Percentiles rank a stretch among this genome's conserved stretches.
Conservation (phyloP, 2,329 filamentous ascomycete genomes). For the Daldinia eschscholtzii region DNA sequence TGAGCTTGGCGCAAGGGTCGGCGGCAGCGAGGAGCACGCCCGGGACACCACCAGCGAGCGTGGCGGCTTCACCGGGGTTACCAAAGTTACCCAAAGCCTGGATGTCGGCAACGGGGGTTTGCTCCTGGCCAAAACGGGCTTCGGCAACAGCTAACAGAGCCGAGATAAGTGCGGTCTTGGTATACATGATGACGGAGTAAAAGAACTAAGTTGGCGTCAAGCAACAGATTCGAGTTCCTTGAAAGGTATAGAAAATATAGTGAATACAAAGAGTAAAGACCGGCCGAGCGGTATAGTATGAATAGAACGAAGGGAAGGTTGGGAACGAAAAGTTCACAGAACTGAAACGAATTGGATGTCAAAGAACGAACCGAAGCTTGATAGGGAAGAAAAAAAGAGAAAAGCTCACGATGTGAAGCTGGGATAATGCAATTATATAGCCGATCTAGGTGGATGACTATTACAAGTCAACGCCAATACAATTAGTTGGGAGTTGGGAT, state of each 20-base stretch:
- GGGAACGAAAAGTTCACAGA: slow-evolving; percentile 57
- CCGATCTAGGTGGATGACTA: slow-evolving; percentile 21
- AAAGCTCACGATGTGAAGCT: slow-evolving; percentile 29
- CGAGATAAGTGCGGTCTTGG: slow-evolving; percentile 57
- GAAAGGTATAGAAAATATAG: slow-evolving; percentile 28
- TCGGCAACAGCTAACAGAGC: slow-evolving; percentile 60
- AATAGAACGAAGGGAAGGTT: slow-evolving; percentile 52
- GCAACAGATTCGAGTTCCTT: slow-evolving; percentile 38
- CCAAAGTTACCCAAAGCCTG: slow-evolving; percentile 67
- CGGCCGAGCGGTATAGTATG: slow-evolving; percentile 49
- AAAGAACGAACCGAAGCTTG: slow-evolving; percentile 51
- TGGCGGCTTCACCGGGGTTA: slow-evolving; percentile 70
- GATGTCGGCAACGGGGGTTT: slow-evolving; percentile 68
- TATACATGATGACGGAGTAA: slow-evolving; percentile 56
- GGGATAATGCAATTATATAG: slow-evolving; percentile 43
- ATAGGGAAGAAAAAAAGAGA: slow-evolving; percentile 40
- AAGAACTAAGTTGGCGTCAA: slow-evolving; percentile 40
- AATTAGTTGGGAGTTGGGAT: slow-evolving; percentile 17
- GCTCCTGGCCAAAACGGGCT: slow-evolving; percentile 74
- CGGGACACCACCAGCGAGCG: slow-evolving; percentile 72
- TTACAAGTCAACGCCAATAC: slow-evolving; percentile 13
- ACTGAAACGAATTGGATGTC: slow-evolving; percentile 51
- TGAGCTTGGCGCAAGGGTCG: slow-evolving; percentile 75
- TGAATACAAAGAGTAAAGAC: slow-evolving; percentile 43
- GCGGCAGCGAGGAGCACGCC: slow-evolving; percentile 73